These are phyloP conservation scores for Fraxinus baroniana DNA, from an alignment of 305 asterid genomes.

Conservation along the genomic window DNA sequence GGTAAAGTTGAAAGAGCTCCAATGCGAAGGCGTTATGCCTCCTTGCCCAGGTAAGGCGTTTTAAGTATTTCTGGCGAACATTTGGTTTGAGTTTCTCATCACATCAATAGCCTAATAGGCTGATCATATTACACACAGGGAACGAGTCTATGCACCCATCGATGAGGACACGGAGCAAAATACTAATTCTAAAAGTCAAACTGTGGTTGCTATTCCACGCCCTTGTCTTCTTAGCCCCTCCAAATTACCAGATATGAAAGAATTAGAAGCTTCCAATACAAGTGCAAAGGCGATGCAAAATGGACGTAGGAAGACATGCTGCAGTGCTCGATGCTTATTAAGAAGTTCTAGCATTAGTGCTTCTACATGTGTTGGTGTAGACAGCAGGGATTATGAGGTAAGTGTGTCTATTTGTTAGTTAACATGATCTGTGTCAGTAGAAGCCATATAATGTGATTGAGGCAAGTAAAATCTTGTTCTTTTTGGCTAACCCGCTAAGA, in stretches of 20 bases:
- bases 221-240: conserved; percentile 57
- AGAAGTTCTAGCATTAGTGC: conserved; percentile 86
- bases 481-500: conserved; percentile 8
- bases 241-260: conserved; percentile 31
- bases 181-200: conserved; percentile 36
- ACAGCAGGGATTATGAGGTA: conserved; percentile 64
- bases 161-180: conserved; percentile 58
- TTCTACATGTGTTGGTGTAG: conserved; percentile 71
- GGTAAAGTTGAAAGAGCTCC: conserved; percentile 61
- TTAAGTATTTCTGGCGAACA: not conserved
- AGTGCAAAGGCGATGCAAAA: conserved; percentile 36
- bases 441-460: conserved; percentile 10
- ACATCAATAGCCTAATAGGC: not conserved
- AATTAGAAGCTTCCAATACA: conserved; percentile 35
- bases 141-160: conserved; percentile 59
- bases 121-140: conserved; percentile 39
- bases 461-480: not conserved
- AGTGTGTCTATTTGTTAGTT: conserved; percentile 15
- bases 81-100: not conserved
- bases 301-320: conserved; percentile 53
- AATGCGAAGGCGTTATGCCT: conserved; percentile 76
- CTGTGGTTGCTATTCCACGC: conserved; percentile 40
- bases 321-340: conserved; percentile 70
- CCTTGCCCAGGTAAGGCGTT: conserved; percentile 74
- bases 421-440: not conserved